Evolutionary conservation across 2,329 filamentous ascomycete genomes (phyloP).

Genomic region (Byssothecium circinans): DNA sequence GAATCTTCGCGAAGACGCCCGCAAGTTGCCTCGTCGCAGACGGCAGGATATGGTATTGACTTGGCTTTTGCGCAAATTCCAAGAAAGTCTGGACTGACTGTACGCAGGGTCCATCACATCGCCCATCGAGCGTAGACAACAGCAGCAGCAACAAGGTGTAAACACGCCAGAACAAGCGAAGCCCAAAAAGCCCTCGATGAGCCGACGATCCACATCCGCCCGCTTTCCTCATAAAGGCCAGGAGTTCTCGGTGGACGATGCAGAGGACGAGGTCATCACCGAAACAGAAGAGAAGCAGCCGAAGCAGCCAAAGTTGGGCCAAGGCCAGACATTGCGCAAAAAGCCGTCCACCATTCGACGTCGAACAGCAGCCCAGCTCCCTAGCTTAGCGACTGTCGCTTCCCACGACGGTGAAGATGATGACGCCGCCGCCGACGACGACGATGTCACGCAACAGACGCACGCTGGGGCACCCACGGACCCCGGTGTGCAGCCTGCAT

Average conservation of each 20-base stretch:
- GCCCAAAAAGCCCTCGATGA: constrained; percentile 71
- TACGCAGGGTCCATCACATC: constrained; percentile 40
- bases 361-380: constrained; percentile 50
- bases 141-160: constrained; percentile 6
- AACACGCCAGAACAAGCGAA: constrained; percentile 25
- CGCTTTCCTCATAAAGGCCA: constrained; percentile 77
- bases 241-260: constrained; percentile 90
- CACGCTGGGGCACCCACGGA: constrained; percentile 26
- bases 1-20: constrained; percentile 37
- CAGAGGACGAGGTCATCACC: constrained; percentile 71
- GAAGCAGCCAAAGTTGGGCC: constrained; percentile 20
- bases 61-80: not conserved
- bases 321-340: constrained; percentile 47
- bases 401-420: constrained; percentile 45
- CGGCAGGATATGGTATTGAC: constrained; percentile 40
- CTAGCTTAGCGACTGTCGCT: constrained; percentile 52
- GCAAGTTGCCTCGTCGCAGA: constrained; percentile 26
- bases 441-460: constrained; percentile 39
- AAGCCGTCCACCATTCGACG: constrained; percentile 56
- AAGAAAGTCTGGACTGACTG: not conserved
- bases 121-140: constrained; percentile 34
- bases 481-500: constrained; percentile 27
- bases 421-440: constrained; percentile 28
- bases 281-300: constrained; percentile 35
- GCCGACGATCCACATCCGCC: constrained; percentile 73